A percentile compares a stretch with the other conserved stretches of the same genome.
These are phyloP conservation scores for Coniochaeta sp. DNA, from an alignment of 2,329 filamentous ascomycete genomes.

Conservation along the genomic window DNA sequence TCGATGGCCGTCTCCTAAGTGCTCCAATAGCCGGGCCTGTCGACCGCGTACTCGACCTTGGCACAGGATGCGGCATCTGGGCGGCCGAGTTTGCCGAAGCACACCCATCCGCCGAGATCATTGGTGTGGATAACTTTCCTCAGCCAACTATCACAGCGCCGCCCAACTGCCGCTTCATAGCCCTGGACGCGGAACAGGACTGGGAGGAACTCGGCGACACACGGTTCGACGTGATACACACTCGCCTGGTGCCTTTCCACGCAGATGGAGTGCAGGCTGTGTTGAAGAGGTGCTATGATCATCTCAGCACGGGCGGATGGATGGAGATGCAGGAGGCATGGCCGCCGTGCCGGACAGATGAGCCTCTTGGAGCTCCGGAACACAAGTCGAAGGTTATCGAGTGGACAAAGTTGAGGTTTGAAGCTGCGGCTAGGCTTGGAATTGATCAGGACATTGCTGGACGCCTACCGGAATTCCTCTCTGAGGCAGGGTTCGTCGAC, in stretches of 20 bases:
- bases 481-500: neutral
- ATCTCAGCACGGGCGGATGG: neutral
- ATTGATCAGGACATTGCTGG: neutral
- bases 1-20: neutral
- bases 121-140: slow-evolving; percentile 2
- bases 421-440: neutral
- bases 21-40: neutral
- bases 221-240: slow-evolving; percentile 1
- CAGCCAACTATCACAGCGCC: neutral
- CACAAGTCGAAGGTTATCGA: neutral
- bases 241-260: neutral
- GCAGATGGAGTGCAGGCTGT: neutral
- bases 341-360: neutral
- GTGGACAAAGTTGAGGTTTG: neutral
- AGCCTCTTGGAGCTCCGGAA: neutral
- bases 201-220: neutral
- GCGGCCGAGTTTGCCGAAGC: slow-evolving; percentile 6
- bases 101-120: neutral
- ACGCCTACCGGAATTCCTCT: neutral
- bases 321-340: neutral
- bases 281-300: neutral
- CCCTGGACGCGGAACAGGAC: neutral
- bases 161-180: slow-evolving; percentile 1
- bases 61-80: slow-evolving; percentile 5
- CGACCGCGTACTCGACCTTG: slow-evolving; percentile 1